A percentile compares a stretch with the other conserved stretches of the same genome.
Conservation (phyloP, 805 yeast genomes). For the Myxozyma vanderwaltii region DNA sequence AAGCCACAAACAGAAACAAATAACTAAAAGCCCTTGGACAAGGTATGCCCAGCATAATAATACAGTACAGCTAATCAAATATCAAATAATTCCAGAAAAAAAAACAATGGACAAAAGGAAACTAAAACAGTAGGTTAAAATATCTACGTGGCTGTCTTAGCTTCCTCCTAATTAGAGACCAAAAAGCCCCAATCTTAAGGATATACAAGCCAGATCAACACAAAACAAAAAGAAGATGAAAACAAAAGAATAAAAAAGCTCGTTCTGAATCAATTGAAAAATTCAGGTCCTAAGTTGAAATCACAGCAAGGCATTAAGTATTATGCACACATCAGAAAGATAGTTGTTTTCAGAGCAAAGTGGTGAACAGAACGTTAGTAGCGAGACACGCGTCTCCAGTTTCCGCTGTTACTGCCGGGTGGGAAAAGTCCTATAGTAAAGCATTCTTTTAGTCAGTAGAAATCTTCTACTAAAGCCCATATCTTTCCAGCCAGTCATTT, state of each 20-base stretch:
- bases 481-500: background rate
- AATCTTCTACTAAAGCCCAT: background rate
- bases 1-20: background rate
- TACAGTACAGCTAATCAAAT: background rate
- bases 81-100: background rate
- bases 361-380: background rate
- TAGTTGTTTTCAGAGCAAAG: background rate
- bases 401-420: slow-evolving; percentile 32
- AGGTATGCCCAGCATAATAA: background rate
- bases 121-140: background rate
- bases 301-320: background rate
- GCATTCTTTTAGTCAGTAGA: background rate
- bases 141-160: background rate
- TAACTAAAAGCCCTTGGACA: background rate
- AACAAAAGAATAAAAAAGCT: background rate
- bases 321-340: background rate
- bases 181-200: slow-evolving; percentile 2
- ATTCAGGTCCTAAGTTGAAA: background rate
- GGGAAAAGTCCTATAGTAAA: slow-evolving; percentile 27
- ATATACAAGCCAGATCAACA: background rate
- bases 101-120: background rate
- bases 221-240: too few species aligned
- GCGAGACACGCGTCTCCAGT: slow-evolving; percentile 27
- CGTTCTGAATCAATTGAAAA: background rate
- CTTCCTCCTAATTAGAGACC: background rate